Percentiles rank a stretch among this genome's conserved stretches.
These are phyloP conservation scores for Lepraria neglecta DNA, from an alignment of 495 filamentous ascomycete genomes.

Conservation along the genomic window DNA sequence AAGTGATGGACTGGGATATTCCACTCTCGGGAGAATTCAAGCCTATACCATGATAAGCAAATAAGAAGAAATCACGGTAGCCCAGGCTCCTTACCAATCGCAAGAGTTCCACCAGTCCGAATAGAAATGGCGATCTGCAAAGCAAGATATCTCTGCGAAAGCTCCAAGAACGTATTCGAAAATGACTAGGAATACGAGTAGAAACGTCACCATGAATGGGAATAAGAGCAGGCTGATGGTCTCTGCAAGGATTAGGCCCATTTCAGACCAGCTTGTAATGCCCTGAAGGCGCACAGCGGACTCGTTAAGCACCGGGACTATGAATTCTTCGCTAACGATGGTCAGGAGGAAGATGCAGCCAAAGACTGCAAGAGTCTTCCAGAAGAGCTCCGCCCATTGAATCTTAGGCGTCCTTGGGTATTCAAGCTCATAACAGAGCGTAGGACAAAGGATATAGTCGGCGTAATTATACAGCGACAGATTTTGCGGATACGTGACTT, in stretches of 20 bases:
- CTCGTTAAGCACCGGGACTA: constrained; percentile 79
- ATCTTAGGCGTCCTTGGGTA: constrained; percentile 74
- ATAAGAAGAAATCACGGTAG: neutral
- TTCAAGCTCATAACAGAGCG: constrained; percentile 94
- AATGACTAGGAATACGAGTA: constrained; percentile 92
- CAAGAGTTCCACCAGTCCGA: constrained; percentile 86
- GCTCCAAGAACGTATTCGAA: constrained; percentile 96
- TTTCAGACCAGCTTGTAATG: constrained; percentile 54
- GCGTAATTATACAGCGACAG: constrained; percentile 72
- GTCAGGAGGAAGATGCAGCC: constrained; percentile 95
- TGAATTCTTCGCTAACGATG: constrained; percentile 88
- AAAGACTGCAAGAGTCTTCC: constrained; percentile 84
- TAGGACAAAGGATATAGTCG: constrained; percentile 89
- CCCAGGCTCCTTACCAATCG: constrained; percentile 40
- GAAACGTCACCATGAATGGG: constrained; percentile 93
- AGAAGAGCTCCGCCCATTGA: constrained; percentile 74
- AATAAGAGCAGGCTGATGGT: constrained; percentile 91
- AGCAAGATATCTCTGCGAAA: constrained; percentile 88
- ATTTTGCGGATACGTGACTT: constrained; percentile 85
- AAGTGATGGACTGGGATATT: constrained; percentile 98
- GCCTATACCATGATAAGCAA: constrained; percentile 43
- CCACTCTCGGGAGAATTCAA: constrained; percentile 97
- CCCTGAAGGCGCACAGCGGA: constrained; percentile 60
- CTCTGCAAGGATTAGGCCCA: constrained; percentile 74
- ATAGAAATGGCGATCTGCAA: constrained; percentile 93